These are phyloP conservation scores for Penicillium sp. DNA, from an alignment of 2,329 filamentous ascomycete species.

Conservation along the genomic window DNA sequence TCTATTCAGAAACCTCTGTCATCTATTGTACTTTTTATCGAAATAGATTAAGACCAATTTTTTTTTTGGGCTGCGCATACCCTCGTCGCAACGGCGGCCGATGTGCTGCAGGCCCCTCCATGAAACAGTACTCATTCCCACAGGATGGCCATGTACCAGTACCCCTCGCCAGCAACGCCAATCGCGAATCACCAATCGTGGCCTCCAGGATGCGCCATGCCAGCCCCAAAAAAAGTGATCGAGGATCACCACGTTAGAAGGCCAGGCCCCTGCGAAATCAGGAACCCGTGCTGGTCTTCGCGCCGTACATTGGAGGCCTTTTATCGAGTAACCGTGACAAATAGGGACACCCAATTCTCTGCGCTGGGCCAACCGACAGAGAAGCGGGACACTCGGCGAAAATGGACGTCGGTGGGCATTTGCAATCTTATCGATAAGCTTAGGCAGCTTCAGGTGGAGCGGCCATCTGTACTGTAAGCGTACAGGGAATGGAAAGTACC, in stretches of 20 bases:
- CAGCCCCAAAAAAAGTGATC: too few relatives aligned
- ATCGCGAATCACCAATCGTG: not conserved
- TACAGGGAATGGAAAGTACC: too few relatives aligned
- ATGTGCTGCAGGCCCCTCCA: not conserved
- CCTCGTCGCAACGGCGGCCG: too few relatives aligned
- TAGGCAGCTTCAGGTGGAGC: not conserved
- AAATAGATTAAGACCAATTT: too few relatives aligned
- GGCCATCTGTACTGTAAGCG: not conserved
- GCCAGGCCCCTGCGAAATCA: not conserved
- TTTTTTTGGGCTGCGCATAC: too few relatives aligned
- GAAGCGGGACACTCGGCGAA: constrained; percentile 3
- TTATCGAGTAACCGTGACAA: constrained; percentile 22
- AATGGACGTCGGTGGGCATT: constrained; percentile 19
- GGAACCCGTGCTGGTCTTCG: constrained; percentile 17
- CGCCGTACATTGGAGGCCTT: constrained; percentile 21
- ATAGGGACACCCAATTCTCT: constrained; percentile 21
- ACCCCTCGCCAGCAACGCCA: too few relatives aligned
- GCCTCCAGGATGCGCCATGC: too few relatives aligned
- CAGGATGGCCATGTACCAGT: not conserved
- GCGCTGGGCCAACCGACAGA: not conserved
- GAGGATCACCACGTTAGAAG: too few relatives aligned
- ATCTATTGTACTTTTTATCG: too few relatives aligned
- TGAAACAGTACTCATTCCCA: too few relatives aligned
- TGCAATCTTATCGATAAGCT: constrained; percentile 14
- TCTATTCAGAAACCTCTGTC: too few relatives aligned